Evolutionary conservation across 805 yeast species (phyloP).

Genomic region (Kockiozyma suomiensis): DNA sequence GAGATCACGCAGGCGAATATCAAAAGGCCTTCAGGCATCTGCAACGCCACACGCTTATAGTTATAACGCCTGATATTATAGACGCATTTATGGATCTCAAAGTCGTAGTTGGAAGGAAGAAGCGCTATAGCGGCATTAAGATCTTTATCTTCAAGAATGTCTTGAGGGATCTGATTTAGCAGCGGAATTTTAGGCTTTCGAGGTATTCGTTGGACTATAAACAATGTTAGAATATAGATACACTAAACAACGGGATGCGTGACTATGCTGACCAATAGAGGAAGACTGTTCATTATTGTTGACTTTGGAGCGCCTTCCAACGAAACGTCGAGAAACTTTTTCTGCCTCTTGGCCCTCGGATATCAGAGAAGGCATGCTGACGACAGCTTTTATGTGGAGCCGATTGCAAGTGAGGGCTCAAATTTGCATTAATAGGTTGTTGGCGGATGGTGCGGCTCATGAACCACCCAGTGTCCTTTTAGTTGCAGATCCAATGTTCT

Average conservation of each 20-base stretch:
- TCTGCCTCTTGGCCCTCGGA: not conserved
- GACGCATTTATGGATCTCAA: slow-evolving; percentile 92
- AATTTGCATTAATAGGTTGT: too few species aligned
- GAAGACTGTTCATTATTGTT: not conserved
- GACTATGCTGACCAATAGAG: not conserved
- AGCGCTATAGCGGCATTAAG: slow-evolving; percentile 80
- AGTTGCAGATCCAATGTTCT: not conserved
- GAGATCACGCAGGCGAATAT: slow-evolving; percentile 87
- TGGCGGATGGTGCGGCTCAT: too few species aligned
- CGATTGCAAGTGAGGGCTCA: not conserved
- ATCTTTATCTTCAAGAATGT: slow-evolving; percentile 75
- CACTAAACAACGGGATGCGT: not conserved
- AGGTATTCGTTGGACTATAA: not conserved
- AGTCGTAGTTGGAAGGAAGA: slow-evolving; percentile 88
- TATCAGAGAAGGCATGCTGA: slow-evolving; percentile 2
- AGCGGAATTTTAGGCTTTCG: slow-evolving; percentile 38
- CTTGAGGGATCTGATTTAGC: slow-evolving; percentile 85
- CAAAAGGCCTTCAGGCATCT: slow-evolving; percentile 95
- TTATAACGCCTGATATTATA: slow-evolving; percentile 81
- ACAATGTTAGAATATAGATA: not conserved
- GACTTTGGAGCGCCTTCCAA: slow-evolving; percentile 4
- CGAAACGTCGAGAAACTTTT: slow-evolving; percentile 2
- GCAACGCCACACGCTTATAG: slow-evolving; percentile 86
- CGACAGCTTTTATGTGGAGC: not conserved
- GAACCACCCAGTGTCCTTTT: too few species aligned